Evolutionary conservation across 2,329 filamentous ascomycete species (phyloP), one percentile per base, ranked within the genome.

Genomic region (Trichoderma sp.): DNA sequence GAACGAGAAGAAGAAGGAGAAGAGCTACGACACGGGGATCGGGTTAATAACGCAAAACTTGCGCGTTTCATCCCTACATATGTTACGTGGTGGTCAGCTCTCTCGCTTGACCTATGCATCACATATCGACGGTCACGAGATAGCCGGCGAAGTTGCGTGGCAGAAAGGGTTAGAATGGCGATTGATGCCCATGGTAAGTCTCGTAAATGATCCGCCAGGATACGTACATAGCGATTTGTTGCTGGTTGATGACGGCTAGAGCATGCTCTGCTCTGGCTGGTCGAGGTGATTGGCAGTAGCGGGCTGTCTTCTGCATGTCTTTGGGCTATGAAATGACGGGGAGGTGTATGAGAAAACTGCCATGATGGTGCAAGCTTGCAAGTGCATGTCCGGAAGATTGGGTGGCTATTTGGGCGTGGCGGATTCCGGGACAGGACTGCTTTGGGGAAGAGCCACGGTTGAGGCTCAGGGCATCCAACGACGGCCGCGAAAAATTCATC

Each of bases 121-220:
- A 38, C 65, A 56, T 18, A 31, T 66, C 69, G 67, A 50, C 33
- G 62, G 62, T 21, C 63, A 66, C 24, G 50, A 45, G 29, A 12
- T 31, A 64, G 56, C 38, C 50, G 68, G 62, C 74, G 27, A 73
- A 60, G 50, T 24, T 73, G 74, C 68, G 35, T 67, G 29, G 60
- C 67, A 66, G 60, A 45, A 60, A 16, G 35, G 35, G 35, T 41
- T 66, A 75, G 24, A 65, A 66, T n/a, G 60, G 62, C 41, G 45
- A 27, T 63, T 56, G 71, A 33, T 50, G 65, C 63, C 50, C 35
- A n/a, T 16, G 62, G 73, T 74, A 68, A 69, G 71, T 76, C 77
- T 82, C 82, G 81, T 83, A 84, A 84, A 83, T 81, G 63, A 83
- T 84, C 82, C 82, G 78, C 75, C 78, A 78, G 82, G 82, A 83